Percentiles rank a stretch among this genome's conserved stretches.
Evolutionary conservation across 2,329 filamentous ascomycete genomes (phyloP).

Genomic region (Colletotrichum musae): DNA sequence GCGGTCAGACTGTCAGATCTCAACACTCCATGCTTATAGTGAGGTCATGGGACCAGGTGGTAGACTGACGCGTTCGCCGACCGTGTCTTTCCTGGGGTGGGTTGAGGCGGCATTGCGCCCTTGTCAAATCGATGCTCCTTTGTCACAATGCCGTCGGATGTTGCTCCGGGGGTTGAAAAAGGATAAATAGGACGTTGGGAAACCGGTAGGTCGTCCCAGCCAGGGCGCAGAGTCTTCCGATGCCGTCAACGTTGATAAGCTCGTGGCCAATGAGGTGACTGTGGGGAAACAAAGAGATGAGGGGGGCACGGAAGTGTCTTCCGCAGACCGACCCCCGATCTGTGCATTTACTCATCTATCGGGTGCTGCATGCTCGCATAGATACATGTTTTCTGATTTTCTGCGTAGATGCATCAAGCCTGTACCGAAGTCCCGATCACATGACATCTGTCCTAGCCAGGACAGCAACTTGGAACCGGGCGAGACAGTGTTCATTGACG

Average conservation of each 20-base stretch:
- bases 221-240: constrained; percentile 19
- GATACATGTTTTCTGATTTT: neutral
- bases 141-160: neutral
- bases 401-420: neutral
- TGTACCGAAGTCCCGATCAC: neutral
- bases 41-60: constrained; percentile 5
- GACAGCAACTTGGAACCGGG: too few species aligned
- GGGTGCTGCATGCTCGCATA: neutral
- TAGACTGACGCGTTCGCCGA: constrained; percentile 39
- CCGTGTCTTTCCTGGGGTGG: constrained; percentile 27
- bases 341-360: neutral
- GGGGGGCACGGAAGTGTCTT: constrained; percentile 20
- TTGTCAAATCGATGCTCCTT: neutral
- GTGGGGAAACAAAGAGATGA: constrained; percentile 15
- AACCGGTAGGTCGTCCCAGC: constrained; percentile 1
- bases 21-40: neutral
- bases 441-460: too few species aligned
- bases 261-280: constrained; percentile 16
- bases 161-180: neutral
- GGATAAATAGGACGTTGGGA: neutral
- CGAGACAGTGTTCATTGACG: too few species aligned
- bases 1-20: constrained; percentile 4
- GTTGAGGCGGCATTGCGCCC: constrained; percentile 32
- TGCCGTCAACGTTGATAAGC: constrained; percentile 12
- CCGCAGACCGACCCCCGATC: constrained; percentile 15